phyloP scores from a whole-genome alignment of 371 early-diverging fungal species.

The Quaeritorhiza haematococci region DNA sequence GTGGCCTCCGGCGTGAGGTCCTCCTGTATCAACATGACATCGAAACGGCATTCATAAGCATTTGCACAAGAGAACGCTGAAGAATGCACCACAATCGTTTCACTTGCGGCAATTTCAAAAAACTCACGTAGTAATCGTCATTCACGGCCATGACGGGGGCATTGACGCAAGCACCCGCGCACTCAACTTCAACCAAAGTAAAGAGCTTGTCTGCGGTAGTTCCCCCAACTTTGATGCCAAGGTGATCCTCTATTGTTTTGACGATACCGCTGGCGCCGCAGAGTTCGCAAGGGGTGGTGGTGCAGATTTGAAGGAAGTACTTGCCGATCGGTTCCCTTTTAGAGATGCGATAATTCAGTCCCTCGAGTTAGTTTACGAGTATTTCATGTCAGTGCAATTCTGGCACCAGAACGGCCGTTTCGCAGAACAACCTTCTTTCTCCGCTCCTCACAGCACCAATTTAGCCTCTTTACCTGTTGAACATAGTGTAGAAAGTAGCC shows the following conservation, averaged over 20 bases:
- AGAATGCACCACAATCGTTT: not conserved
- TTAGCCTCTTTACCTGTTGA: slow-evolving; percentile 69
- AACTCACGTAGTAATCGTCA: slow-evolving; percentile 91
- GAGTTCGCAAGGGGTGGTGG: slow-evolving; percentile 95
- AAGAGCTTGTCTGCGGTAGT: slow-evolving; percentile 92
- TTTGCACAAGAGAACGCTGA: not conserved
- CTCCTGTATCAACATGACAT: slow-evolving; percentile 54
- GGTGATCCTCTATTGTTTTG: slow-evolving; percentile 75
- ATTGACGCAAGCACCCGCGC: slow-evolving; percentile 98
- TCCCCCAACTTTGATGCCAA: slow-evolving; percentile 89
- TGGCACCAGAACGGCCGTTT: too few relatives aligned
- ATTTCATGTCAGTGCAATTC: too few relatives aligned
- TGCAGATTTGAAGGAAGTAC: slow-evolving; percentile 96
- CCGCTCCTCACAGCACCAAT: not conserved
- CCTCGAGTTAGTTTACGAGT: not conserved
- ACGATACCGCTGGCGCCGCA: slow-evolving; percentile 89
- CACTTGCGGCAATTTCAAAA: too few relatives aligned
- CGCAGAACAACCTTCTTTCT: too few relatives aligned
- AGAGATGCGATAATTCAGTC: not conserved
- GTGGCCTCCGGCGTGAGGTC: slow-evolving; percentile 93
- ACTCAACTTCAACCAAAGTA: slow-evolving; percentile 97
- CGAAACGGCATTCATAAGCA: not conserved
- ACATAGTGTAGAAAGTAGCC: slow-evolving; percentile 99
- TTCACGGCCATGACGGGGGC: slow-evolving; percentile 96
- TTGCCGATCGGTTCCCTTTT: slow-evolving; percentile 91